phyloP scores from a whole-genome alignment of 306 rosid genomes.

The Abrus pulchellus region DNA sequence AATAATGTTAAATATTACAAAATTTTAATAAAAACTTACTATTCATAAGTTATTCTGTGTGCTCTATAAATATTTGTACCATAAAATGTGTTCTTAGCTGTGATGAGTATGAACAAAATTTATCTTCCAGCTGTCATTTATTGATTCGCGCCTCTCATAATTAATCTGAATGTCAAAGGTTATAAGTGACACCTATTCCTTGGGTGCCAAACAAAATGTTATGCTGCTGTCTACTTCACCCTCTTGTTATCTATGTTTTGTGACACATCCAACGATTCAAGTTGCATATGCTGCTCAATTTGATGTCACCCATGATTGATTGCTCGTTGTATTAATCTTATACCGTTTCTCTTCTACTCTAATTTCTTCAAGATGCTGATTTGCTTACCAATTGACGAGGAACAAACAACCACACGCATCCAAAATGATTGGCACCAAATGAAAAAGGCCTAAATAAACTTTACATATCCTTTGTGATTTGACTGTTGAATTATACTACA shows the following conservation, averaged over 20 bases:
- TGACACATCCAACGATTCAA: constrained; percentile 31
- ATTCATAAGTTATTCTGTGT: too few species aligned
- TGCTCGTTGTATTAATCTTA: background rate
- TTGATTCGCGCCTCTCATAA: background rate
- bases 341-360: background rate
- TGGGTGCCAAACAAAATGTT: background rate
- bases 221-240: constrained; percentile 25
- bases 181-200: background rate
- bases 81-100: too few species aligned
- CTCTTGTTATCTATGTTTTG: background rate
- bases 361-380: background rate
- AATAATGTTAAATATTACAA: too few species aligned
- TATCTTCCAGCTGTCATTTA: background rate
- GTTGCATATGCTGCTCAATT: constrained; percentile 42
- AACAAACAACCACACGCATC: constrained; percentile 16
- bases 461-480: background rate
- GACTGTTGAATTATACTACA: background rate
- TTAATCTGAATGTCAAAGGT: constrained; percentile 9
- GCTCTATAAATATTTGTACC: too few species aligned
- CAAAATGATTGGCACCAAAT: constrained; percentile 21
- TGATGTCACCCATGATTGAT: constrained; percentile 37
- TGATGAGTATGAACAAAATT: too few species aligned
- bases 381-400: background rate
- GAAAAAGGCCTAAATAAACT: background rate
- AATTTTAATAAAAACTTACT: too few species aligned